Base-by-base conservation (phyloP, 257 asterid genomes). In the Solanum sparsipilum region DNA sequence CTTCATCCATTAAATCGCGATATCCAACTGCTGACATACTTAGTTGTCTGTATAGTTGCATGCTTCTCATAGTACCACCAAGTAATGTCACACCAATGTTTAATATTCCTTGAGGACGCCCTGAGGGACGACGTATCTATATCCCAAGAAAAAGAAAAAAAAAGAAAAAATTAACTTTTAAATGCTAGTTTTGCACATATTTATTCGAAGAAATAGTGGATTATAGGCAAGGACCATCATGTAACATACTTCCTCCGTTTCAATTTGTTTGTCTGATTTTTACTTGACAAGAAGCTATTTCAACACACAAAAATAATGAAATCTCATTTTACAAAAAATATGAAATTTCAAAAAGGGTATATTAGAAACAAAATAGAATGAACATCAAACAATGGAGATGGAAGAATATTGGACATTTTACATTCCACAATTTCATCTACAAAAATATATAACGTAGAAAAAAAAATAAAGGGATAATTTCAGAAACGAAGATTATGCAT, bases 81-180 rank as follows among this genome's bases (percentile, higher is more conserved):
- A 96, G 95, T 36, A 96, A 88, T 44, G 98, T 93, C 87, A 95
- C 98, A 2, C 99, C 99, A 20, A 96, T 91, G 68, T 91, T 91
- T 16, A 96, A 89, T 2, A 91, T 93, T 4, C 99, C 99, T 41
- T 93, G 93, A 16, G 94, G 81, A 87, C 93, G 95, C 1, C 98
- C 99, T 1, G 98, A 89, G 6, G 98, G 97, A 27, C 96, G 96
- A 63, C 92, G 89, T 35, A 96, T 90, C 99, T 96, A 89, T 27
- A 27, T 5, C 39, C 10, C 65, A 52, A 46, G 13, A 32, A 27
- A 27, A 27, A 29, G 0, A 27, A 25, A 27, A 29, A 1, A 27
- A 25, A 25, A 6, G 1, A 23, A 38, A n/a, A 6, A 76, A n/a
- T 0, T 0, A 41, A 21, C 56, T 13, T 75, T 75, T 36, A 23